Evolutionary conservation across 495 filamentous ascomycete species (phyloP).

Genomic region (Recurvomyces mirabilis): DNA sequence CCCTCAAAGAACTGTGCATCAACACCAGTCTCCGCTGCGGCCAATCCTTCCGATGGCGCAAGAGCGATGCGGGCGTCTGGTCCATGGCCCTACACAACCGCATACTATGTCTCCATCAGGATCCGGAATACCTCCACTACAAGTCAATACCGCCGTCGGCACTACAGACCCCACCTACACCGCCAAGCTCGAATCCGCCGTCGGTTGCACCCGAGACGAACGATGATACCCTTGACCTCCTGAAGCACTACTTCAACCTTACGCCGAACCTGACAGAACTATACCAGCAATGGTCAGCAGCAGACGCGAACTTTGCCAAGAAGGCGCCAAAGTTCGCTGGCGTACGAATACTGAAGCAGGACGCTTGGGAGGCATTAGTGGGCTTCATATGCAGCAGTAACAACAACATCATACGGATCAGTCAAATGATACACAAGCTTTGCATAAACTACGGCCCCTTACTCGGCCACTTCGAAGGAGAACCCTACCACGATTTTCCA

Average conservation of each 20-base stretch:
- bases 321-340: conserved; percentile 81
- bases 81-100: conserved; percentile 76
- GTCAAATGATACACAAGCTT: conserved; percentile 90
- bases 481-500: conserved; percentile 79
- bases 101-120: conserved; percentile 75
- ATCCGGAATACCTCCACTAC: conserved; percentile 70
- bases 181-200: conserved; percentile 28
- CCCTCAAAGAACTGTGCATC: conserved; percentile 71
- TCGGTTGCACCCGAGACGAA: conserved; percentile 19
- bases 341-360: conserved; percentile 88
- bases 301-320: conserved; percentile 80
- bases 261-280: conserved; percentile 57
- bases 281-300: conserved; percentile 76
- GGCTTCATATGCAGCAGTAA: conserved; percentile 98
- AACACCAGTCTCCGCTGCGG: conserved; percentile 85
- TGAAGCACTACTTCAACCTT: conserved; percentile 36
- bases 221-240: conserved; percentile 46
- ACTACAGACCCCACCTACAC: conserved; percentile 26
- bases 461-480: conserved; percentile 52
- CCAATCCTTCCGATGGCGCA: conserved; percentile 87
- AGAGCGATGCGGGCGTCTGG: conserved; percentile 72
- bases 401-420: conserved; percentile 93
- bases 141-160: conserved; percentile 39
- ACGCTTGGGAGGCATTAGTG: conserved; percentile 90
- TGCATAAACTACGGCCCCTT: conserved; percentile 73